phyloP scores from a whole-genome alignment of 2,329 filamentous ascomycete genomes.

The Daldinia eschscholtzii region DNA sequence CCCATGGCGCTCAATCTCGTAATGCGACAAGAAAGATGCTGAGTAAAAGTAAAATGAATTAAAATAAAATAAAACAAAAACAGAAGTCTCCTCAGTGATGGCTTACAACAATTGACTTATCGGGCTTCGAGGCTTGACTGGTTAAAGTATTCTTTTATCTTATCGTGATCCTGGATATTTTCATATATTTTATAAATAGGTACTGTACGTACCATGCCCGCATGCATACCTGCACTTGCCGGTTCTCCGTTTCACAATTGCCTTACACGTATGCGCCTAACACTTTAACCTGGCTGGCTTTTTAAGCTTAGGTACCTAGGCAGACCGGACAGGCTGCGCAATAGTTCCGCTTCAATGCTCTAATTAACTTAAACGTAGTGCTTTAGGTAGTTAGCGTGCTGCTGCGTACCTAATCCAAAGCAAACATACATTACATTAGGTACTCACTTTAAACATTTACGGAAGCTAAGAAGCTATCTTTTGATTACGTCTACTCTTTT shows the following conservation, averaged over 20 bases:
- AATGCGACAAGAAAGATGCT: constrained; percentile 17
- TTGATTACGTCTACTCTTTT: constrained; percentile 17
- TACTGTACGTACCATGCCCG: not conserved
- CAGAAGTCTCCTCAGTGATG: constrained; percentile 3
- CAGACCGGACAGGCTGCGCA: not conserved
- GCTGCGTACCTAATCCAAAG: not conserved
- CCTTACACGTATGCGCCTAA: constrained; percentile 12
- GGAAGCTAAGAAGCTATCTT: constrained; percentile 11
- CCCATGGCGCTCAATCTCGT: constrained; percentile 55
- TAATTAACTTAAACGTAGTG: not conserved
- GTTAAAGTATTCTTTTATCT: constrained; percentile 34
- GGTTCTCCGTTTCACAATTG: constrained; percentile 8
- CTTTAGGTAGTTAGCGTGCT: not conserved
- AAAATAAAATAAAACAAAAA: constrained; percentile 10
- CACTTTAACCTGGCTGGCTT: constrained; percentile 1
- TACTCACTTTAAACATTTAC: not conserved
- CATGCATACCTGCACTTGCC: not conserved
- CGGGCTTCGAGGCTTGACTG: not conserved
- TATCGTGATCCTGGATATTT: constrained; percentile 23
- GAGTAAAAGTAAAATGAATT: not conserved
- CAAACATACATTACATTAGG: not conserved
- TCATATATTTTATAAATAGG: constrained; percentile 3
- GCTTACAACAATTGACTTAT: constrained; percentile 6
- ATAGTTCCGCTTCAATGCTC: constrained; percentile 3
- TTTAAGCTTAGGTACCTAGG: not conserved